Conservation (phyloP, 305 asterid species). For the Fraxinus platypoda region DNA sequence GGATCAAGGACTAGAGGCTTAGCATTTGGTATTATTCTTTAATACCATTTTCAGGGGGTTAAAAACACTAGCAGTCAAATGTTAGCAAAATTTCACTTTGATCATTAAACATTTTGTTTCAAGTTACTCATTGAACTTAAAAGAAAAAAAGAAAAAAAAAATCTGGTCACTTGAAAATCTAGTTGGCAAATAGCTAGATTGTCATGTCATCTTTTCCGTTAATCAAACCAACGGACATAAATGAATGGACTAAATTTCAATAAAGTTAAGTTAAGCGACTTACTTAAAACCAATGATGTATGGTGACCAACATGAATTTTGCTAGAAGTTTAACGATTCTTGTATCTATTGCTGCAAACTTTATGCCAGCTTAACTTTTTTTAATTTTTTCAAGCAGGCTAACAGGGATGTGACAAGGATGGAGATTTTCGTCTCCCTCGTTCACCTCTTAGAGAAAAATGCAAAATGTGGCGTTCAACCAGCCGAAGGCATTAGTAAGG, state of each 20-base stretch:
- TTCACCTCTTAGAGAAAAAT: slow-evolving; percentile 42
- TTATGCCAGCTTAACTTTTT: neutral
- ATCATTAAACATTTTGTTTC: neutral
- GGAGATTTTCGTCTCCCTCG: slow-evolving; percentile 46
- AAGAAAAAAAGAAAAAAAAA: no score
- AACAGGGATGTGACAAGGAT: slow-evolving; percentile 47
- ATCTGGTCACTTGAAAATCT: neutral
- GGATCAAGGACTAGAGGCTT: neutral
- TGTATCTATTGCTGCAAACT: neutral
- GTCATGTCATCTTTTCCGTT: neutral
- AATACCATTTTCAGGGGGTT: neutral
- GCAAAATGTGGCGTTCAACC: slow-evolving; percentile 21
- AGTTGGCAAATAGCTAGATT: neutral
- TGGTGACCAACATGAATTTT: neutral
- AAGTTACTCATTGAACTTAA: neutral
- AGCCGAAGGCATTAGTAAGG: slow-evolving; percentile 6
- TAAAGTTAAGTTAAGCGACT: neutral
- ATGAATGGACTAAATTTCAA: neutral
- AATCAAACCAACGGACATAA: neutral
- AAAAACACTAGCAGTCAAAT: neutral
- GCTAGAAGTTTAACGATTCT: neutral
- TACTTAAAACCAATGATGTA: no score
- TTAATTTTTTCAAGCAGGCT: slow-evolving; percentile 31
- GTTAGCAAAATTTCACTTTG: neutral
- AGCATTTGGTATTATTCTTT: neutral